These are phyloP conservation scores for Hapsidospora chrysogenum DNA, from an alignment of 495 filamentous ascomycete genomes.

Conservation along the genomic window DNA sequence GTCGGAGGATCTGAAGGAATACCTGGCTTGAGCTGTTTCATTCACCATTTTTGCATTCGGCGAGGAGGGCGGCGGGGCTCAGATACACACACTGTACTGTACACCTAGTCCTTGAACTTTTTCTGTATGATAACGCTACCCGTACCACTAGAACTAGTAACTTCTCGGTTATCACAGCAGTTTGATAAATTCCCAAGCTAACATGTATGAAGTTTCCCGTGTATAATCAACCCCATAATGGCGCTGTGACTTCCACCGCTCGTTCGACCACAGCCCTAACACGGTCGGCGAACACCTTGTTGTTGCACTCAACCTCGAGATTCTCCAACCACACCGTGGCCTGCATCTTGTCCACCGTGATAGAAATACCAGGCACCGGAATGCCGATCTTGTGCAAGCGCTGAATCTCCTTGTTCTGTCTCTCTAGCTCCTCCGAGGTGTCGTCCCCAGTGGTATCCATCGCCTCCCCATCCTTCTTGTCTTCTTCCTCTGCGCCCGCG, in stretches of 20 bases:
- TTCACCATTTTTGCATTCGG: background rate
- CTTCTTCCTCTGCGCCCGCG: conserved; percentile 2
- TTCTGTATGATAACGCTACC: too few species aligned
- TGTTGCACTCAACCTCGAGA: conserved; percentile 72
- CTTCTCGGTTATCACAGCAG: too few species aligned
- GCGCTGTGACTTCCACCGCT: conserved; percentile 78
- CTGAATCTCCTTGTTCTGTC: conserved; percentile 36
- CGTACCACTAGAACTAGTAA: too few species aligned
- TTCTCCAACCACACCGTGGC: conserved; percentile 85
- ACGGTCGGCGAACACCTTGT: conserved; percentile 55
- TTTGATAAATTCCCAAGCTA: too few species aligned
- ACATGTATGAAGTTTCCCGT: too few species aligned
- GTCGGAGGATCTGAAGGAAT: conserved; percentile 38
- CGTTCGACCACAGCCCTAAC: conserved; percentile 81
- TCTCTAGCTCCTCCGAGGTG: conserved; percentile 17
- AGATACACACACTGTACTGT: too few species aligned
- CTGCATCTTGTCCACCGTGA: conserved; percentile 74
- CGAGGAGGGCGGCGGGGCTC: background rate
- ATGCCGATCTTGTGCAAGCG: conserved; percentile 67
- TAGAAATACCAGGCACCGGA: conserved; percentile 72
- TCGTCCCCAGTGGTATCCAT: conserved; percentile 4
- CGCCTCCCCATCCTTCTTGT: conserved; percentile 7
- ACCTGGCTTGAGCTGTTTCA: conserved; percentile 8
- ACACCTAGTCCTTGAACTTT: background rate
- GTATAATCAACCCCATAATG: conserved; percentile 33